These are phyloP conservation scores for Eutrema salsugineum DNA, from an alignment of 441 rosid genomes.

Conservation along the genomic window DNA sequence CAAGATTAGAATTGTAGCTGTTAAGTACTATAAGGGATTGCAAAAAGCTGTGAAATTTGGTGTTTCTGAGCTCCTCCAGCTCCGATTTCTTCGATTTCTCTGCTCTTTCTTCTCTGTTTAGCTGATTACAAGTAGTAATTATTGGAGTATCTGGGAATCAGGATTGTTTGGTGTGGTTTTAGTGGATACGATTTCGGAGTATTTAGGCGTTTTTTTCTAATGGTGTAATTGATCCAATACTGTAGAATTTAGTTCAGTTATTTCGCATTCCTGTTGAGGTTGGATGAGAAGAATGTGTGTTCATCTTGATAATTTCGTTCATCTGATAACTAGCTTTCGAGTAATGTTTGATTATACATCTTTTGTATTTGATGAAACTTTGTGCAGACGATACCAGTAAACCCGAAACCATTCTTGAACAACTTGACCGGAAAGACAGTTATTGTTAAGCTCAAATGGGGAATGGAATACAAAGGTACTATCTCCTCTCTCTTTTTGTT, in stretches of 20 bases:
- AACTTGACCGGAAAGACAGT: constrained; percentile 87
- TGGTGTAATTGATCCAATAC: background rate
- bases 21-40: background rate
- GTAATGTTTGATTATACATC: background rate
- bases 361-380: background rate
- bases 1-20: background rate
- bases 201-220: too few species aligned
- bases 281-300: too few species aligned
- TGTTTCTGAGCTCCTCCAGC: background rate
- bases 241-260: too few species aligned
- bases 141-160: background rate
- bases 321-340: background rate
- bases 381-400: constrained; percentile 74
- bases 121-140: background rate
- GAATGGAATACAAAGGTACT: constrained; percentile 90
- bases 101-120: background rate
- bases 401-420: constrained; percentile 89
- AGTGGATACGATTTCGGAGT: background rate
- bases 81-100: background rate
- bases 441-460: constrained; percentile 90
- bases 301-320: too few species aligned
- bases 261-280: background rate
- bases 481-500: background rate
- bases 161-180: background rate
- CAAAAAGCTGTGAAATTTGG: background rate